Evolutionary conservation across 768 basidiomycete species (phyloP), one percentile per base, ranked within the genome.

Genomic region (Russula compacta): DNA sequence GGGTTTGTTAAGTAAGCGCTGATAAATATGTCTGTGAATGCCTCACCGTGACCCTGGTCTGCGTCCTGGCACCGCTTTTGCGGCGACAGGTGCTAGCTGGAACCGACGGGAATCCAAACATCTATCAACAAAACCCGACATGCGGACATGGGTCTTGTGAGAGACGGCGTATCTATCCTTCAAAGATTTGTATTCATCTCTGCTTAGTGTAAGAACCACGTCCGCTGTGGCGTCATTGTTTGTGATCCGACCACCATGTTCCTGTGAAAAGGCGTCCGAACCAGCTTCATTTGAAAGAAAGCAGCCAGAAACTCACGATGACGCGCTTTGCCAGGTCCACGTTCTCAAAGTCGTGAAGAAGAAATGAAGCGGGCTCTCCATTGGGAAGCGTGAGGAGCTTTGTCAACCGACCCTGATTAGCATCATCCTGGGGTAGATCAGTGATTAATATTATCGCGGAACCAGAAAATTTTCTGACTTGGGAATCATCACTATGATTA

Each of bases 231-330:
- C 17, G 1, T 49, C 62, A 14, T 38, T 21, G 21, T 57, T 32
- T 15, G 61, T 58, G n/a, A 66, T 35, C 29, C 29, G 36, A 19
- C 62, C 64, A 40, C 64, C 64, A 14, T 66, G 40, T n/a, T 39
- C 43, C 64, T 66, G 47, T 32, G 2, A 19, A 12, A 51, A n/a
- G 4, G 39, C 32, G 10, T 46, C 33, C 11, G 3, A 6, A 46
- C 39, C 15, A 14, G 24, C 17, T 29, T 29, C 12, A 32, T 14
- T 5, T 38, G 1, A n/a, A 21, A 39, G 12, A 32, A 32, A 19
- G 6, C 3, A n/a, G 11, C 12, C n/a, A 40, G 43, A 9, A 19
- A 49, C 61, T 49, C 36, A 63, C 61, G 79, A 67, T 6, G 29
- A 63, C 38, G 10, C 33, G 47, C 2, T 32, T 46, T 9, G 14